Evolutionary conservation across 805 yeast genomes (phyloP).

Genomic region (Saccharomyces eubayanus): DNA sequence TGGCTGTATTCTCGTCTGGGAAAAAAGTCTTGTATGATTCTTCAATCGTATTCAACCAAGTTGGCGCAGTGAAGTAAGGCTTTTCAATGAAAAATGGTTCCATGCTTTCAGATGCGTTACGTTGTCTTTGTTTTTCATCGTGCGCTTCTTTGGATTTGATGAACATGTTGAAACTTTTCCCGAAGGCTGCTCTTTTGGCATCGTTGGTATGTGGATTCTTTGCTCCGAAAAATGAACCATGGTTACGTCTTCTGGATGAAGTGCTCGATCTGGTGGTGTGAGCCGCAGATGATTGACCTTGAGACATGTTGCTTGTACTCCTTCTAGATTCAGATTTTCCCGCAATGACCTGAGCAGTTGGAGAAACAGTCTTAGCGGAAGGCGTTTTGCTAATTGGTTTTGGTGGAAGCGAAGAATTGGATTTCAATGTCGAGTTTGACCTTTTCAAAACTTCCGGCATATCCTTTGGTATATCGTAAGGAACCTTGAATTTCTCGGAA

Average conservation of each 20-base stretch:
- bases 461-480: conserved; percentile 45
- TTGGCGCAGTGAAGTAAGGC: conserved; percentile 67
- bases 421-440: conserved; percentile 12
- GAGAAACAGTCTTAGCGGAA: conserved; percentile 7
- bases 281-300: conserved; percentile 18
- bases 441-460: conserved; percentile 17
- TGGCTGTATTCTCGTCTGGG: conserved; percentile 33
- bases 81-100: conserved; percentile 43
- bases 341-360: conserved; percentile 18
- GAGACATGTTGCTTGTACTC: conserved; percentile 18
- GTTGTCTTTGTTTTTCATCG: conserved; percentile 25
- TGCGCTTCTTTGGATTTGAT: conserved; percentile 36
- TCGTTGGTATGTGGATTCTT: conserved; percentile 28
- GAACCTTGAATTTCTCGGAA: conserved; percentile 72
- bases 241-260: conserved; percentile 22
- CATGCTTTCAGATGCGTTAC: conserved; percentile 15
- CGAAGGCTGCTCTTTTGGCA: conserved; percentile 31
- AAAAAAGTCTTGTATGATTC: conserved; percentile 47
- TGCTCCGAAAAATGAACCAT: conserved; percentile 34
- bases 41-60: conserved; percentile 58
- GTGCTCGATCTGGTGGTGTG: conserved; percentile 9
- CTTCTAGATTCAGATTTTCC: conserved; percentile 18
- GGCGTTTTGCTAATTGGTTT: conserved; percentile 13
- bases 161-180: conserved; percentile 45
- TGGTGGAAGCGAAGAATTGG: conserved; percentile 21